A percentile compares a stretch with the other conserved stretches of the same genome.
Evolutionary conservation across 371 early-diverging fungal genomes (phyloP).

Genomic region (Thermomucor indicae-seudaticae): DNA sequence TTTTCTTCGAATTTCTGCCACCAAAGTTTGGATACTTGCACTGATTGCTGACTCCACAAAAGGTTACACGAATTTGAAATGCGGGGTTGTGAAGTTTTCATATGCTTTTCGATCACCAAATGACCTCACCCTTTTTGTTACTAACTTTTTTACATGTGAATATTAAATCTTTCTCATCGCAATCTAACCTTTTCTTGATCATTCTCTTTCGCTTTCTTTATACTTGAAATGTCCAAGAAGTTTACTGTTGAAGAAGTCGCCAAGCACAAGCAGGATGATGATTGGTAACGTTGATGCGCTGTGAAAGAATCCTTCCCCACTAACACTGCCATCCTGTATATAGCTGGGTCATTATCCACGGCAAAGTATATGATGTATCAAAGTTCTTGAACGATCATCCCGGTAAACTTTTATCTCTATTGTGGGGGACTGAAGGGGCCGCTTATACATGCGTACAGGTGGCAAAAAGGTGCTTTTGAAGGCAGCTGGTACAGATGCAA

Average conservation of each 20-base stretch:
- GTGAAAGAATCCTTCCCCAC: background rate
- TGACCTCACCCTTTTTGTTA: no score
- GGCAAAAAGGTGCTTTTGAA: constrained; percentile 70
- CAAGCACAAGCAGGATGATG: constrained; percentile 66
- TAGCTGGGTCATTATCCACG: constrained; percentile 87
- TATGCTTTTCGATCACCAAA: no score
- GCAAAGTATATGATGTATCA: constrained; percentile 78
- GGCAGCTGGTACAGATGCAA: constrained; percentile 84
- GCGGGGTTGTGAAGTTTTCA: no score
- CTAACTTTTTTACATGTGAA: no score
- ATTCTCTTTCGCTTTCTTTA: no score
- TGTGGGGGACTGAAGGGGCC: background rate
- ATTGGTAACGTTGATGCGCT: no score
- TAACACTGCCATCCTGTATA: background rate
- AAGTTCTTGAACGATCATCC: constrained; percentile 77
- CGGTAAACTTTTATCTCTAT: constrained; percentile 4
- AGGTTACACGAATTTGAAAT: no score
- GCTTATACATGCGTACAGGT: constrained; percentile 4
- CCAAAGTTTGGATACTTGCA: no score
- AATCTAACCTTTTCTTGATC: no score
- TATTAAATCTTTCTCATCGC: no score
- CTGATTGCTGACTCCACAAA: no score
- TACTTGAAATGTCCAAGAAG: constrained; percentile 34
- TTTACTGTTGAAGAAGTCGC: constrained; percentile 71
- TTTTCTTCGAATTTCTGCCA: no score